phyloP scores from a whole-genome alignment of 1,284 basidiomycete species.

The Ceraceosorus guamensis region DNA sequence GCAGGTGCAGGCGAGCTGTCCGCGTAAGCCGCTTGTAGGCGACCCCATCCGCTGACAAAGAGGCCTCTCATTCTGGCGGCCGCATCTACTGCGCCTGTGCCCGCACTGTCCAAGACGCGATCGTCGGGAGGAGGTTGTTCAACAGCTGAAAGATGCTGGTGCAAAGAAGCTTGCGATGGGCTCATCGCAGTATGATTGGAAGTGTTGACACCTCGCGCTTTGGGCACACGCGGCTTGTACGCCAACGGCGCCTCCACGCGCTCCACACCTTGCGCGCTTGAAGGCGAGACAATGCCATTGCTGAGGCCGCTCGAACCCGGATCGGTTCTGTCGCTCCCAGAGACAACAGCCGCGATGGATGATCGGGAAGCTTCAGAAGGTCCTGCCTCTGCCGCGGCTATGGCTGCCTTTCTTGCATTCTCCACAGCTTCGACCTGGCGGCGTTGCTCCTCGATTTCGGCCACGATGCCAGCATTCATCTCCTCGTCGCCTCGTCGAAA shows the following conservation, averaged over 20 bases:
- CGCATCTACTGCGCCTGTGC: not conserved
- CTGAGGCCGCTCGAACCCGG: not conserved
- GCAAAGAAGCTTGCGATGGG: no score
- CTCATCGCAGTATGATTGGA: no score
- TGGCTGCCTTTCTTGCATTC: not conserved
- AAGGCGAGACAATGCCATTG: no score
- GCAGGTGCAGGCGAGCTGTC: no score
- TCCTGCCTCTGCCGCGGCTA: not conserved
- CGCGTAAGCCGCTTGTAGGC: not conserved
- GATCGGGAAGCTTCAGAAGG: not conserved
- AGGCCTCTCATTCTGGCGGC: not conserved
- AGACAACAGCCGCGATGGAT: not conserved
- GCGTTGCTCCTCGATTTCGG: slow-evolving; percentile 7
- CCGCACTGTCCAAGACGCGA: not conserved
- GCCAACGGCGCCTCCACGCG: not conserved
- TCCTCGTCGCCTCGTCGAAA: slow-evolving; percentile 11
- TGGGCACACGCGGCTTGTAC: not conserved
- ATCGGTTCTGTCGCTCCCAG: not conserved
- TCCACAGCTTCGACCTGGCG: slow-evolving; percentile 2
- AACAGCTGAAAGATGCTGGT: no score
- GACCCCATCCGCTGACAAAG: not conserved
- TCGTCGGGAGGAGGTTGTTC: not conserved
- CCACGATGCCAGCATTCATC: slow-evolving; percentile 9
- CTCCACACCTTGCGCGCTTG: not conserved
- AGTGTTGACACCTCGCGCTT: not conserved